Evolutionary conservation across 331 rosid species (phyloP).

Genomic region (Acacia concinna): DNA sequence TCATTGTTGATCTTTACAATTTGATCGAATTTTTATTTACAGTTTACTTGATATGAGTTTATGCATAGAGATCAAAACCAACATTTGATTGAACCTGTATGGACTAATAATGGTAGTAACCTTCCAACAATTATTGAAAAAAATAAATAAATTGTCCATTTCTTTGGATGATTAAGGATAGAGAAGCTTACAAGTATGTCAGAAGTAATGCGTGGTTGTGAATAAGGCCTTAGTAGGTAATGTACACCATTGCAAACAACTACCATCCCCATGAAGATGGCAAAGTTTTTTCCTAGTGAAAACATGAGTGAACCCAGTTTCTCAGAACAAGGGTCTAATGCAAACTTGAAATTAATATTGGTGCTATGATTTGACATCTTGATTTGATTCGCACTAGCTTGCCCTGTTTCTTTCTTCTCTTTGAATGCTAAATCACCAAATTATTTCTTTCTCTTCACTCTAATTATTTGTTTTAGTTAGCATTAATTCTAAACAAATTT

Average conservation of each 20-base stretch:
- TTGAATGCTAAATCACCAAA: background rate
- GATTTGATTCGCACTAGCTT: slow-evolving; percentile 21
- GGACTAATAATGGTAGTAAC: no score
- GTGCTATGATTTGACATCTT: slow-evolving; percentile 12
- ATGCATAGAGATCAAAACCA: no score
- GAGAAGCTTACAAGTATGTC: slow-evolving; percentile 61
- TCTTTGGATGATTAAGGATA: background rate
- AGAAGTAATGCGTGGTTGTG: slow-evolving; percentile 74
- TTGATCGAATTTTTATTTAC: no score
- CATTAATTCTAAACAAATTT: background rate
- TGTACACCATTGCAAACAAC: slow-evolving; percentile 66
- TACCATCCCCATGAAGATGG: slow-evolving; percentile 66
- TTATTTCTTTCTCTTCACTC: slow-evolving; percentile 2
- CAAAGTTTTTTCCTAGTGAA: slow-evolving; percentile 39
- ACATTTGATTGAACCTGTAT: no score
- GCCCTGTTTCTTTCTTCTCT: slow-evolving; percentile 26
- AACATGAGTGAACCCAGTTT: slow-evolving; percentile 52
- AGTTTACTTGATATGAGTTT: no score
- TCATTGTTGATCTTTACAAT: no score
- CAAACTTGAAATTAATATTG: background rate
- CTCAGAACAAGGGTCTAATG: slow-evolving; percentile 44
- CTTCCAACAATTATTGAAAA: background rate
- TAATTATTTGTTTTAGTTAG: slow-evolving; percentile 23
- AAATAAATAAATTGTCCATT: background rate
- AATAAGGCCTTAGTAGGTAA: slow-evolving; percentile 53